These are phyloP conservation scores for Favolaschia claudopus DNA, from an alignment of 768 basidiomycete genomes.

Conservation along the genomic window DNA sequence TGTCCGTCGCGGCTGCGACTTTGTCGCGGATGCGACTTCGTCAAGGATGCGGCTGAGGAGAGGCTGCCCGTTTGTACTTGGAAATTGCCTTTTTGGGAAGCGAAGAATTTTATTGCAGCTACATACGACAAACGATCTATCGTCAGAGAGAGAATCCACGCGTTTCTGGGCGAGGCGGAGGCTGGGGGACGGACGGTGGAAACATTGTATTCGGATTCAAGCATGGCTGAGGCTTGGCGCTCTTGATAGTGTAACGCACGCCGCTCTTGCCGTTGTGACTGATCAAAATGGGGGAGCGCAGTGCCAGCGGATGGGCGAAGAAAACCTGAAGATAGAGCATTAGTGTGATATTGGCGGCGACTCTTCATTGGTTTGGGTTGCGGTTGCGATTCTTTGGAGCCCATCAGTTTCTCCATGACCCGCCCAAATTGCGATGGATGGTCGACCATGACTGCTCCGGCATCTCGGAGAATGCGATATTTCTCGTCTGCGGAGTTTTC, in stretches of 20 bases:
- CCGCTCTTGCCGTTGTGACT: too few relatives aligned
- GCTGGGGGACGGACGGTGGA: not conserved
- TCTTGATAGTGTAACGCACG: too few relatives aligned
- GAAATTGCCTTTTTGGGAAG: too few relatives aligned
- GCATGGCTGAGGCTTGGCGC: too few relatives aligned
- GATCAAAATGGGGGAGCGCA: too few relatives aligned
- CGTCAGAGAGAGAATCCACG: not conserved
- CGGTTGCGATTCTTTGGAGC: not conserved
- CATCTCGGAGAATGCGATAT: not conserved
- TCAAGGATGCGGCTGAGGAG: too few relatives aligned
- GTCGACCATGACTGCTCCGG: conserved; percentile 17
- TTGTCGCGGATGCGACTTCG: too few relatives aligned
- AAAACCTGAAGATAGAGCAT: too few relatives aligned
- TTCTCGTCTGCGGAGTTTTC: conserved; percentile 15
- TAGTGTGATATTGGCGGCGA: not conserved
- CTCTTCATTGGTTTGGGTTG: not conserved
- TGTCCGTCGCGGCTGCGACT: too few relatives aligned
- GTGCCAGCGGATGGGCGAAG: too few relatives aligned
- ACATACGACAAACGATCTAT: conserved; percentile 24
- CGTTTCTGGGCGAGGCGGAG: not conserved
- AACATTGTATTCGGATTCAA: not conserved
- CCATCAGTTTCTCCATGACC: conserved; percentile 4
- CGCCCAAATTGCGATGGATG: conserved; percentile 21
- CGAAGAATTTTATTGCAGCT: too few relatives aligned
- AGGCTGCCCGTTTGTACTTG: too few relatives aligned